Conservation (phyloP, 176 grass and related monocot genomes). For the bread wheat (Triticum aestivum) region IWGSC_CS_RefSeq_v2.1 NC_057799.1:548989072-548989571, state of each 20-base stretch:
- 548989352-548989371: conserved; percentile 37
- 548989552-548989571: background rate
- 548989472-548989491: background rate
- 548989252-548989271: background rate
- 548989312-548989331: conserved; percentile 21
- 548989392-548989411: background rate
- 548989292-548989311: background rate
- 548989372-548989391: conserved; percentile 18
- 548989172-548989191: conserved; percentile 50
- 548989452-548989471: background rate
- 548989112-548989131: conserved; percentile 20
- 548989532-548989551: background rate
- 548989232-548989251: background rate
- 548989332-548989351: conserved; percentile 1
- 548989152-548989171: background rate
- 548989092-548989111: background rate
- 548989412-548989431: background rate
- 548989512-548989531: conserved; percentile 38
- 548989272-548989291: background rate
- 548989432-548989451: conserved; percentile 28
- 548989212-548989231: background rate
- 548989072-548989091: conserved; percentile 34
- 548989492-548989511: conserved; percentile 16
- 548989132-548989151: background rate
- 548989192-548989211: background rate